phyloP scores from a whole-genome alignment of 805 yeast species.

The Saccharomycopsis oosterbeekiorum region DNA sequence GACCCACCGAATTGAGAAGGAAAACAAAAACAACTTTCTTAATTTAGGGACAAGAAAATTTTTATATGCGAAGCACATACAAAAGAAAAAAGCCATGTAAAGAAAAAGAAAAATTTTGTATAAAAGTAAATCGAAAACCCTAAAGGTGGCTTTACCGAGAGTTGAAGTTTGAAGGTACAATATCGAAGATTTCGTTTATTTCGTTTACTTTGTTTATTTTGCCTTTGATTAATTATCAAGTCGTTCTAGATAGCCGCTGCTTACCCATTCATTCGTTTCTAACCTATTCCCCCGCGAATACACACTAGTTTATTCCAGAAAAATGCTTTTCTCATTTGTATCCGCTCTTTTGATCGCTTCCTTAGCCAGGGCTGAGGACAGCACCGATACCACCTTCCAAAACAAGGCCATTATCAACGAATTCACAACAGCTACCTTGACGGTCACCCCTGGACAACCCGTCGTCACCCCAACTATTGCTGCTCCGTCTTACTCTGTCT shows the following conservation, averaged over 20 bases:
- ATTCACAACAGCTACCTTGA: slow-evolving; percentile 14
- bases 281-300: no score
- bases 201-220: no score
- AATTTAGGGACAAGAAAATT: no score
- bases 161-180: no score
- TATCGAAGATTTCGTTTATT: no score
- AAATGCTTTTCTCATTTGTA: neutral
- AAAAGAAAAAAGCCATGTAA: neutral
- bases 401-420: slow-evolving; percentile 15
- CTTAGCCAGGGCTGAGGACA: neutral
- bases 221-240: no score
- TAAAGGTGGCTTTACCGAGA: neutral
- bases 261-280: no score
- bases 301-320: neutral
- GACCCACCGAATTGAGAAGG: neutral
- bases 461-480: slow-evolving; percentile 12
- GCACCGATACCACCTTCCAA: neutral
- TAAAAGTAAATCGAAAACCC: neutral
- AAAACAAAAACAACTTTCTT: neutral
- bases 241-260: no score
- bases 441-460: slow-evolving; percentile 16
- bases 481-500: slow-evolving; percentile 13
- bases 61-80: neutral
- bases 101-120: neutral
- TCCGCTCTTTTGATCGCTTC: neutral